Evolutionary conservation across 2,329 filamentous ascomycete species (phyloP), one percentile per base, ranked within the genome.

Genomic region (Colletotrichum filicis): DNA sequence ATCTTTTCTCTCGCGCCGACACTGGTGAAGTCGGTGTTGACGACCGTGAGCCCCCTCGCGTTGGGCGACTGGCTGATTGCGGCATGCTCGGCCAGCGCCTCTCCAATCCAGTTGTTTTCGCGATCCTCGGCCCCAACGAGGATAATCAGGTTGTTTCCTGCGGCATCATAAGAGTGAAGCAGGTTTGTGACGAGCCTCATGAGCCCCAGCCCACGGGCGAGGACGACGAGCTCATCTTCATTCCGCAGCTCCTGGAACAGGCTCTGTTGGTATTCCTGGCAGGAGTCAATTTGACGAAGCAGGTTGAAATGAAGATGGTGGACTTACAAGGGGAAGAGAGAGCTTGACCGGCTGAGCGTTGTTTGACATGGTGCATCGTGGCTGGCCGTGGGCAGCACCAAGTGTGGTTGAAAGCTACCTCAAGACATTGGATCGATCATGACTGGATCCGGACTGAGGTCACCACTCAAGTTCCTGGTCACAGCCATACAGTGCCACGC

Each of bases 31-130:
- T 99, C 97, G 7, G 97, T 98, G 82, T 98, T 98, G 81, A 99
- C 95, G 30, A 98, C 89, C 55, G 92, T 96, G 76, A 99, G 86
- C 1, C 97, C 97, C 74, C 95, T 91, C 62, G 95, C 95, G 78
- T 93, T 92, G 19, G 93, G 90, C 22, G 94, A 90, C 83, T 92
- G 92, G 85, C 95, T 98, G 80, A 98, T 91, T 75, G 95, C 95
- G 80, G 95, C 95, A 85, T 98, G 95, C 84, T 99, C 97, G 28
- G 97, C 97, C 80, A 99, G 86, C 35, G 95, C 94, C 85, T 98
- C 97, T 76, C 97, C 97, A 73, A 99, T 95, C 95, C 96, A 98
- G 68, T 93, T 92, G 90, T 98, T 98, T 80, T 99, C 97, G 73
- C 94, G 91, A 42, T 98, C 95, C 73, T 97, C 94, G 46, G 97